Percentiles rank a stretch among this genome's conserved stretches.
These are phyloP conservation scores for Aspergillus bertholletiae DNA, from an alignment of 495 filamentous ascomycete genomes.

Conservation along the genomic window DNA sequence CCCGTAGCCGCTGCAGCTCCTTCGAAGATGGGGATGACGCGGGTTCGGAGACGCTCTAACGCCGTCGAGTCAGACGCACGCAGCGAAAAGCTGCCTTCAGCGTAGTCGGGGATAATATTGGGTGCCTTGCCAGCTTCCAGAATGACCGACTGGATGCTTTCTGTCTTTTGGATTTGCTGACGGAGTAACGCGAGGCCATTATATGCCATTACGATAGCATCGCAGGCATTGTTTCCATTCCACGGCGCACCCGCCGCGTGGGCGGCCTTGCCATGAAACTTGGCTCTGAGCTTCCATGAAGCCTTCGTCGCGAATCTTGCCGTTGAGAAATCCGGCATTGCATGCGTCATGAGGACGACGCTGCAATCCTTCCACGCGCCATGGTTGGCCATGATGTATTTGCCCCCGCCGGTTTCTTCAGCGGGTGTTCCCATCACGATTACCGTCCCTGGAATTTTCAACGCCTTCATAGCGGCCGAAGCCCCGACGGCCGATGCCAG, in stretches of 20 bases:
- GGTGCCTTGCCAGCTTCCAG: slow-evolving; percentile 25
- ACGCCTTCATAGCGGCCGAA: slow-evolving; percentile 34
- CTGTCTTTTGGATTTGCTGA: slow-evolving; percentile 12
- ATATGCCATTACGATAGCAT: slow-evolving; percentile 12
- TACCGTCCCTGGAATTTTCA: slow-evolving; percentile 45
- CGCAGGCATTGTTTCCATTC: slow-evolving; percentile 11
- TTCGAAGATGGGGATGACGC: slow-evolving; percentile 43
- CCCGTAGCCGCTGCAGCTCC: slow-evolving; percentile 53
- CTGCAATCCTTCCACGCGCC: slow-evolving; percentile 56
- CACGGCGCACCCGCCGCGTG: no score
- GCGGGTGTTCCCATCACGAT: slow-evolving; percentile 60
- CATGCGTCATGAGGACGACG: slow-evolving; percentile 51
- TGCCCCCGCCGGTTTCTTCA: slow-evolving; percentile 61
- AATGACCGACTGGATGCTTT: slow-evolving; percentile 12
- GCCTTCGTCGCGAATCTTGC: slow-evolving; percentile 38
- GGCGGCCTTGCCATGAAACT: slow-evolving; percentile 3
- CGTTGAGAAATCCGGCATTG: slow-evolving; percentile 38
- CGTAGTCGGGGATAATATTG: slow-evolving; percentile 54
- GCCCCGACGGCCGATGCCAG: slow-evolving; percentile 49
- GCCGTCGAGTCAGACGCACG: slow-evolving; percentile 15
- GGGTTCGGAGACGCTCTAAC: slow-evolving; percentile 29
- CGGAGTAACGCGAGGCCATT: slow-evolving; percentile 7
- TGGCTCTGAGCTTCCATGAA: not conserved
- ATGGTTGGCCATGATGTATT: slow-evolving; percentile 55
- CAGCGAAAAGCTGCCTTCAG: slow-evolving; percentile 34